phyloP scores from a whole-genome alignment of 257 asterid species.

The Capsicum chinense region DNA sequence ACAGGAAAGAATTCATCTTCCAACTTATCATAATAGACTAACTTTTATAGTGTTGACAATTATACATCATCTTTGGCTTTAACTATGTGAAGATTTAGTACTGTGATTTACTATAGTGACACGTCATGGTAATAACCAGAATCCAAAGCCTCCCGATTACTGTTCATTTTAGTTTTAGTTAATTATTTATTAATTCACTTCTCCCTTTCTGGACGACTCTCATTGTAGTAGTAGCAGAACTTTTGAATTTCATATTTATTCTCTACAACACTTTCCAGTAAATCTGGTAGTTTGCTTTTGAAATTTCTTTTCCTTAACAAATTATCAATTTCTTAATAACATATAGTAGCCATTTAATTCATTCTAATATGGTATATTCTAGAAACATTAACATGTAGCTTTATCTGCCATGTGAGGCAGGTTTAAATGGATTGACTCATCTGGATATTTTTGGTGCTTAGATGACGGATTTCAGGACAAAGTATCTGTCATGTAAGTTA shows the following conservation, averaged over 20 bases:
- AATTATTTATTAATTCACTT: neutral
- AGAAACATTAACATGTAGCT: neutral
- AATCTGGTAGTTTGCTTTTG: neutral
- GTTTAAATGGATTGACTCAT: conserved; percentile 34
- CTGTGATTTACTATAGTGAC: too few relatives aligned
- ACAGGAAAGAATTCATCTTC: neutral
- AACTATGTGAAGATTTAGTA: neutral
- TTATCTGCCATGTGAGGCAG: neutral
- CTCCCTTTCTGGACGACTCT: neutral
- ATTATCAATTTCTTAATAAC: neutral
- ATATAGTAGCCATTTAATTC: neutral
- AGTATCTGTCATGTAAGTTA: conserved; percentile 27
- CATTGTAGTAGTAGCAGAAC: neutral
- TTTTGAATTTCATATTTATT: neutral
- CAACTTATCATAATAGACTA: neutral
- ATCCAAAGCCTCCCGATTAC: neutral
- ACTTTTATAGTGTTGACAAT: neutral
- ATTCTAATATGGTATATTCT: neutral
- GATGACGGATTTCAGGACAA: conserved; percentile 29
- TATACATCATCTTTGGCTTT: neutral
- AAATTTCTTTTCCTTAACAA: neutral
- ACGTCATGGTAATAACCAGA: too few relatives aligned
- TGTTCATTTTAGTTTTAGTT: neutral
- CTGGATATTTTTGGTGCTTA: conserved; percentile 33
- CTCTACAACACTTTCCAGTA: neutral